Evolutionary conservation across 495 filamentous ascomycete species (phyloP).

Genomic region (Aspergillus asperescens): DNA sequence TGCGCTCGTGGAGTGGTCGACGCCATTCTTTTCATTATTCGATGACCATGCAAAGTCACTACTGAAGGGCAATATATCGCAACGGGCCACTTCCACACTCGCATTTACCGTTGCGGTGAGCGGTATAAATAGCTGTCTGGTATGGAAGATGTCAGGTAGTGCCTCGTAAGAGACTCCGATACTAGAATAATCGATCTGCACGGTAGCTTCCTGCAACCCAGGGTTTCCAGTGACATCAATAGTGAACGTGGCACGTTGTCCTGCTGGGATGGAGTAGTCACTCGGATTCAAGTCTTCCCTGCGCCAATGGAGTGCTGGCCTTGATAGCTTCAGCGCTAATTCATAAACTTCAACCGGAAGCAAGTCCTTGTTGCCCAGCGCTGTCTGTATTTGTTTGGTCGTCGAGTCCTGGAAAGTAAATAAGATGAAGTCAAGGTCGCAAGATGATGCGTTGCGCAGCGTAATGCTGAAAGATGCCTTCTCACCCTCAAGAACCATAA

Average conservation of each 20-base stretch:
- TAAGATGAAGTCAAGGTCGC: conserved; percentile 73
- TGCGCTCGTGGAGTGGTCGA: background rate
- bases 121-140: conserved; percentile 74
- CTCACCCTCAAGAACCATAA: conserved; percentile 91
- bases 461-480: conserved; percentile 70
- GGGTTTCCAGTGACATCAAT: conserved; percentile 82
- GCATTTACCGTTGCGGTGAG: conserved; percentile 88
- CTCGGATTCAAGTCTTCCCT: conserved; percentile 44
- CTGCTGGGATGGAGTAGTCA: conserved; percentile 57
- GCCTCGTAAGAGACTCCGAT: conserved; percentile 60
- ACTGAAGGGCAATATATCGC: conserved; percentile 71
- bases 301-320: conserved; percentile 65
- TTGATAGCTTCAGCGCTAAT: conserved; percentile 69
- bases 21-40: conserved; percentile 27
- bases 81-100: conserved; percentile 70
- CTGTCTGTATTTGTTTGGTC: conserved; percentile 65
- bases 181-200: conserved; percentile 78
- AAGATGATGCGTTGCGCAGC: conserved; percentile 70
- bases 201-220: conserved; percentile 70
- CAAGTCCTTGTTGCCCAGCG: conserved; percentile 68
- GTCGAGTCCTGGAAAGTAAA: conserved; percentile 90
- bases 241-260: conserved; percentile 65
- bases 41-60: conserved; percentile 52
- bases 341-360: conserved; percentile 76
- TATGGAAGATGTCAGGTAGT: conserved; percentile 71